Conservation (phyloP, 2,329 filamentous ascomycete species). For the Ophiostoma angusticollis region DNA sequence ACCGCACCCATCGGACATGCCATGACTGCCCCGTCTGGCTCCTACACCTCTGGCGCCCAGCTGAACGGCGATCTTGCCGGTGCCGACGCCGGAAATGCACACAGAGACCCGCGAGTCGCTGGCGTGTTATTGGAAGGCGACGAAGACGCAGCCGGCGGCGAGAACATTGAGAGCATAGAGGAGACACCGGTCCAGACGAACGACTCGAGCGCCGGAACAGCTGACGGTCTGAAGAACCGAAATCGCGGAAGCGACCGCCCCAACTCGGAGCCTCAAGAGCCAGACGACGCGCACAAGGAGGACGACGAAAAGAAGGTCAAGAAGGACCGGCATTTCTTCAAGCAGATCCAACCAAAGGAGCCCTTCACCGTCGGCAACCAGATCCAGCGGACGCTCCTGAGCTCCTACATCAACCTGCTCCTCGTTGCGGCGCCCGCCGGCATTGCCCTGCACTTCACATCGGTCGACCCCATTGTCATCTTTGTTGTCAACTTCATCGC, state of each 20-base stretch:
- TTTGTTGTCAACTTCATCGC: conserved; percentile 91
- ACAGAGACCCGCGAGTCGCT: neutral
- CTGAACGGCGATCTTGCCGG: neutral
- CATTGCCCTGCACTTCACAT: conserved; percentile 50
- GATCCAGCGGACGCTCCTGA: conserved; percentile 60
- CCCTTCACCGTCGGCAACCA: conserved; percentile 52
- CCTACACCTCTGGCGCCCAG: conserved; percentile 2
- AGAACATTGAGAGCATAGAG: neutral
- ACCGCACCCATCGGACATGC: conserved; percentile 24
- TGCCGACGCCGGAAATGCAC: no score
- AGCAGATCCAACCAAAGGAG: conserved; percentile 34
- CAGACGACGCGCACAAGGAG: conserved; percentile 16
- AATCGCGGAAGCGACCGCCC: conserved; percentile 16
- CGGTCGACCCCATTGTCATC: conserved; percentile 46
- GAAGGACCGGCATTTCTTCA: conserved; percentile 28
- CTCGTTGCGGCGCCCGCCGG: conserved; percentile 68
- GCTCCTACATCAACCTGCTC: conserved; percentile 78
- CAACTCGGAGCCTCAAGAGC: conserved; percentile 2
- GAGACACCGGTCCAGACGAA: conserved; percentile 4
- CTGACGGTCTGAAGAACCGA: conserved; percentile 14
- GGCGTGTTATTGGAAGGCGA: conserved; percentile 2
- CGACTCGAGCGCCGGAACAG: conserved; percentile 4
- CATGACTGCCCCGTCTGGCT: conserved; percentile 3
- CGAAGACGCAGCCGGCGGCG: neutral
- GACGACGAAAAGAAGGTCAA: conserved; percentile 28